Evolutionary conservation across 306 rosid species (phyloP).

Genomic region (Styphnolobium japonicum): DNA sequence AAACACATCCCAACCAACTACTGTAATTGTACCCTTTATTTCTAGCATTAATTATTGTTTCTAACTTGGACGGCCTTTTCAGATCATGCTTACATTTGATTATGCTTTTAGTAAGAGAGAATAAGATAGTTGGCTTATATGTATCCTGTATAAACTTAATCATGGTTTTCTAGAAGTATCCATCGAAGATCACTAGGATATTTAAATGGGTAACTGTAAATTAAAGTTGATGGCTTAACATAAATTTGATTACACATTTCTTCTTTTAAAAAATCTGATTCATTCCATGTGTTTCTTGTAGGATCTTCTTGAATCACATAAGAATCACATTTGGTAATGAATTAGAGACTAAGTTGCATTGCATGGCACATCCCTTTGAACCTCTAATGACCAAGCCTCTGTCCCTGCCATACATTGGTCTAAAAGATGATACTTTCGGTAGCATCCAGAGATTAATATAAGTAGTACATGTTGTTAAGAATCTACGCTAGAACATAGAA

Average conservation of each 20-base stretch:
- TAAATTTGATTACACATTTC: neutral
- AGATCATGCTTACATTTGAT: conserved; percentile 56
- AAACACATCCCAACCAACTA: conserved; percentile 51
- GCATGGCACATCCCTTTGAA: neutral
- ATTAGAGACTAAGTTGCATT: neutral
- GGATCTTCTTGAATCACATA: conserved; percentile 8
- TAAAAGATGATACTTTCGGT: neutral
- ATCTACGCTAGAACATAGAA: neutral
- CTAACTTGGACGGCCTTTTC: conserved; percentile 48
- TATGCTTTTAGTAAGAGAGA: conserved; percentile 39
- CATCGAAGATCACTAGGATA: neutral
- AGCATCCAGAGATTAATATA: neutral
- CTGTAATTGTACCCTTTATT: conserved; percentile 52
- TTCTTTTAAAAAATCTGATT: neutral
- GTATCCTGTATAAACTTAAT: conserved; percentile 29
- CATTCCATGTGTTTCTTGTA: neutral
- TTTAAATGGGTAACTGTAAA: neutral
- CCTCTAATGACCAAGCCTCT: neutral
- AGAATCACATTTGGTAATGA: neutral
- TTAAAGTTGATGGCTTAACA: neutral
- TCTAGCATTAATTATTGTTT: conserved; percentile 54
- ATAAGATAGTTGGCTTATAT: conserved; percentile 79
- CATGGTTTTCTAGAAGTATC: conserved; percentile 11
- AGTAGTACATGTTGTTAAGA: neutral
- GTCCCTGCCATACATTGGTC: neutral